Evolutionary conservation across 176 grass and related monocot genomes (phyloP).

Genomic region (Musa acuminata): DNA sequence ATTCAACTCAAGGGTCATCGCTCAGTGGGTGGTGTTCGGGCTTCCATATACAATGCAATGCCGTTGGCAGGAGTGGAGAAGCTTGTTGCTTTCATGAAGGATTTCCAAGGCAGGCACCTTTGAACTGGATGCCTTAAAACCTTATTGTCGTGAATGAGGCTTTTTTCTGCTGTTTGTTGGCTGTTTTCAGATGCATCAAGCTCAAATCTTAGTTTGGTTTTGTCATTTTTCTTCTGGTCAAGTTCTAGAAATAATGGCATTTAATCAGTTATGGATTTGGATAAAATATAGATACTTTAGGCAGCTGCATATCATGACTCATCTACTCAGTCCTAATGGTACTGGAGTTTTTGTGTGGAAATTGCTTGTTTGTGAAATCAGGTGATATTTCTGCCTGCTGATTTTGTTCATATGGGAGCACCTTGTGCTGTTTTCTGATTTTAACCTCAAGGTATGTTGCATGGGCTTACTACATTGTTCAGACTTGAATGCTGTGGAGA

Average conservation of each 20-base stretch:
- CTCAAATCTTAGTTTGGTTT: neutral
- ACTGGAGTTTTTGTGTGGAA: too few relatives aligned
- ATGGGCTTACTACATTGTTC: too few relatives aligned
- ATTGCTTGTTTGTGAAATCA: too few relatives aligned
- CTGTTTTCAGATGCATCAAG: neutral
- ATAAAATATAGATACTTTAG: too few relatives aligned
- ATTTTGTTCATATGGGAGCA: too few relatives aligned
- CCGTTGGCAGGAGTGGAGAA: conserved; percentile 75
- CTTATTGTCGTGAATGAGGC: neutral
- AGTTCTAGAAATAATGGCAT: neutral
- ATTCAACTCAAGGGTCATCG: conserved; percentile 97
- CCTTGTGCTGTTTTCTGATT: too few relatives aligned
- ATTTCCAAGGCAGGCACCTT: conserved; percentile 90
- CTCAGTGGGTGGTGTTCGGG: conserved; percentile 71
- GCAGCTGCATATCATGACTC: too few relatives aligned
- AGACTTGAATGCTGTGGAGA: too few relatives aligned
- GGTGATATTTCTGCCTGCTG: too few relatives aligned
- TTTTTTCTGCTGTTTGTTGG: neutral
- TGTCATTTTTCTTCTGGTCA: neutral
- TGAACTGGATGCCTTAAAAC: neutral
- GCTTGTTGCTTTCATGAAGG: conserved; percentile 92
- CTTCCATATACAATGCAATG: conserved; percentile 99
- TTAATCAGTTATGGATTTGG: neutral
- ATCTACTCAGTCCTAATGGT: too few relatives aligned
- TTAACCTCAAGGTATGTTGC: too few relatives aligned